phyloP scores from a whole-genome alignment of 2,329 filamentous ascomycete species.

The Sclerotinia borealis region DNA sequence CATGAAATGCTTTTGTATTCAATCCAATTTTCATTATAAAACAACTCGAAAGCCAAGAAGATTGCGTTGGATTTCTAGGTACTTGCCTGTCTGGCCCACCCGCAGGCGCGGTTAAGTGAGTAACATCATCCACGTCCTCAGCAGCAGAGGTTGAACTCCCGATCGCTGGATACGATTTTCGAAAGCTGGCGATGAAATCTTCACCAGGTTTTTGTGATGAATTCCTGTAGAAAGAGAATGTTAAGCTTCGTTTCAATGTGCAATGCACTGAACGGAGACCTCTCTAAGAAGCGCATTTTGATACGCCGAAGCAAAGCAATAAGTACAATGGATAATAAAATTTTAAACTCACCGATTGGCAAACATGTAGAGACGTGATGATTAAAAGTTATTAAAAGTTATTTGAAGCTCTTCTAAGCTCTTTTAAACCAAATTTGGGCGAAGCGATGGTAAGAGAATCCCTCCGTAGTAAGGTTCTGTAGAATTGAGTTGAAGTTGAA shows the following conservation, averaged over 20 bases:
- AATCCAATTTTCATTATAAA: background rate
- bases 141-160: constrained; percentile 44
- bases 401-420: constrained; percentile 20
- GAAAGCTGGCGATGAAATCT: constrained; percentile 78
- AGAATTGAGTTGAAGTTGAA: too few species aligned
- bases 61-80: too few species aligned
- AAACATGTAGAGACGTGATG: constrained; percentile 31
- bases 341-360: constrained; percentile 32
- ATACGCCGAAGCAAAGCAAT: background rate
- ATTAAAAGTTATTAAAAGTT: too few species aligned
- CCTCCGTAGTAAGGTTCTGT: background rate
- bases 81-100: constrained; percentile 26
- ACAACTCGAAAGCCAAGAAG: background rate
- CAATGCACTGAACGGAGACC: background rate
- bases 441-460: too few species aligned
- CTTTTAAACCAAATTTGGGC: too few species aligned
- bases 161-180: constrained; percentile 74
- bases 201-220: constrained; percentile 76
- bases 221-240: constrained; percentile 41
- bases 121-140: constrained; percentile 35
- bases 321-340: background rate
- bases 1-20: background rate
- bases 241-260: background rate
- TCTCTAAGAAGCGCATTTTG: background rate
- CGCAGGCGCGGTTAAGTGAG: constrained; percentile 19